These are phyloP conservation scores for Carex parvula DNA, from an alignment of 176 grass and related monocot genomes.

Conservation along the genomic window DNA sequence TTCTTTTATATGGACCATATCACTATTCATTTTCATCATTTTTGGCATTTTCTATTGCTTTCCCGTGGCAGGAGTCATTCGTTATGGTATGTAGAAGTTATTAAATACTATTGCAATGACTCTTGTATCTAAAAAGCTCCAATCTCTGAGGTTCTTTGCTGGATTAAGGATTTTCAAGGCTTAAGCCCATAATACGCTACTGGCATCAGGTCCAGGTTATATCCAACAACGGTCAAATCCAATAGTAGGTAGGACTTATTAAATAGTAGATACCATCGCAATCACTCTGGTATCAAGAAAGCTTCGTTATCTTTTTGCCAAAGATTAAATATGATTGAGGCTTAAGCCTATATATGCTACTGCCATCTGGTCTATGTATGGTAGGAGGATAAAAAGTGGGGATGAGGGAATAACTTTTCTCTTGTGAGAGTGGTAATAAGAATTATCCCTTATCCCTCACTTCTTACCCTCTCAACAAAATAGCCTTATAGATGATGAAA, in stretches of 20 bases:
- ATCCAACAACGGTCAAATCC: neutral
- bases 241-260: neutral
- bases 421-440: neutral
- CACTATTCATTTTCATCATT: conserved; percentile 7
- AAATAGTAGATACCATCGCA: neutral
- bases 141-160: conserved; percentile 31
- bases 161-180: conserved; percentile 14
- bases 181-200: neutral
- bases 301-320: neutral
- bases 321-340: neutral
- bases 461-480: neutral
- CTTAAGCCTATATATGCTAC: neutral
- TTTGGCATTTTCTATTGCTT: neutral
- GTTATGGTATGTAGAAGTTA: neutral
- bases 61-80: neutral
- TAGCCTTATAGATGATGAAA: conserved; percentile 3
- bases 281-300: neutral
- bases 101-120: neutral
- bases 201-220: neutral
- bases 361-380: neutral
- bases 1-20: neutral
- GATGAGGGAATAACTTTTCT: neutral
- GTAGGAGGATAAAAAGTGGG: neutral
- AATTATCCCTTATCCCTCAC: neutral
- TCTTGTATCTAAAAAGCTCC: neutral